Evolutionary conservation across 2,329 filamentous ascomycete genomes (phyloP), one percentile per base, ranked within the genome.

Genomic region (Mycosphaerella sp.): DNA sequence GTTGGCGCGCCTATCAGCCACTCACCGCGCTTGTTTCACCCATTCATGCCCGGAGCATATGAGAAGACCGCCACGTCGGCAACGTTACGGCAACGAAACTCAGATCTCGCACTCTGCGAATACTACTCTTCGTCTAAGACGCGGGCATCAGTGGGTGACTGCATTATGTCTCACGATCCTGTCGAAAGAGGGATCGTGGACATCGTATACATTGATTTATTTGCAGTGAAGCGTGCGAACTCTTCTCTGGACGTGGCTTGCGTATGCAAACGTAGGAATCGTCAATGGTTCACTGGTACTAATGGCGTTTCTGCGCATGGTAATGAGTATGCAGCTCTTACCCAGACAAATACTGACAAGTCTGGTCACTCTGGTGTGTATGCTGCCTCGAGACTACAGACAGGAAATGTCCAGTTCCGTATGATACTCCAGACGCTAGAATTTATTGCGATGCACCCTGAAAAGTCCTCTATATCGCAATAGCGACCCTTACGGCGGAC

Each of bases 91-190:
- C 28, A 18, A 34, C 13, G 14, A 13, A 35, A 35, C 5, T 32
- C 28, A 16, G 41, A 43, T n/a, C 21, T 43, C 14, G 16, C 17
- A 21, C 39, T 17, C 39, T 41, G 37, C 45, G 45, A 49, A 42
- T 49, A 32, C 45, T 9, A 13, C 28, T 12, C 39, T 41, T 17
- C 9, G 7, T 35, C 45, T 49, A 49, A 39, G 12, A 37, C 21
- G 16, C 45, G 45, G 45, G 37, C 45, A 10, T 34, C 18, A 41
- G 39, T 41, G 45, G 45, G 14, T 49, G 45, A 41, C 27, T 49
- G 45, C 45, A 35, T 41, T 41, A 6, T 48, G 39, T 49, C 36
- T 49, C 41, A 32, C 37, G 41, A 28, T 49, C 34, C 13, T 36
- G 35, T 16, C 17, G 37, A 41, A 42, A 49, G 21, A n/a, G 30